phyloP scores from a whole-genome alignment of 352 stramenopile genomes.

The Phytophthora lateralis region DNA sequence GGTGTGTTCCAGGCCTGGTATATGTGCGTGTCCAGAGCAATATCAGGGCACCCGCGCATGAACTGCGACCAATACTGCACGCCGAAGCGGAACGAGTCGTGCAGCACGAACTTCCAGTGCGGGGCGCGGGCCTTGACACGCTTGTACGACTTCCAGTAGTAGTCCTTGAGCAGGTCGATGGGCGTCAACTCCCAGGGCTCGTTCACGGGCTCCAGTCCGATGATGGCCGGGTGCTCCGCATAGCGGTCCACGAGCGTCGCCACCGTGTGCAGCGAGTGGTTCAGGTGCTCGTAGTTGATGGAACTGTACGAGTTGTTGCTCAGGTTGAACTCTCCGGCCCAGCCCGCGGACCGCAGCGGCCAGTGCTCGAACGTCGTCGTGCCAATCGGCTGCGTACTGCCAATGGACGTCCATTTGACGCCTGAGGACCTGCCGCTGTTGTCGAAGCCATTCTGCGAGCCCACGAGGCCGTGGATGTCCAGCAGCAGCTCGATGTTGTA shows the following conservation, averaged over 20 bases:
- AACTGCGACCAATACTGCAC: slow-evolving; percentile 41
- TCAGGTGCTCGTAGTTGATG: slow-evolving; percentile 92
- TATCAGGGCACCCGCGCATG: slow-evolving; percentile 88
- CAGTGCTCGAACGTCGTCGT: slow-evolving; percentile 67
- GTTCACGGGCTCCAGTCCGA: slow-evolving; percentile 94
- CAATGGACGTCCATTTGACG: slow-evolving; percentile 35
- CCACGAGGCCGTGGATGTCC: slow-evolving; percentile 93
- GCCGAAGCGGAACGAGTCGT: slow-evolving; percentile 35
- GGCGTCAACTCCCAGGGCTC: slow-evolving; percentile 96
- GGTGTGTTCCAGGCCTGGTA: slow-evolving; percentile 92
- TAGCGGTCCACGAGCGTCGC: slow-evolving; percentile 89
- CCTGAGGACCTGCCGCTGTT: slow-evolving; percentile 83
- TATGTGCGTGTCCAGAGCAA: slow-evolving; percentile 95
- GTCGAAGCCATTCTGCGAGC: slow-evolving; percentile 96
- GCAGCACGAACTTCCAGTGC: slow-evolving; percentile 88
- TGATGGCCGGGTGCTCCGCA: slow-evolving; percentile 83
- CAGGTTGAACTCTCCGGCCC: slow-evolving; percentile 91
- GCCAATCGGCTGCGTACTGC: slow-evolving; percentile 30
- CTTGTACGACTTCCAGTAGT: slow-evolving; percentile 97
- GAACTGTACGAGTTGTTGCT: slow-evolving; percentile 81
- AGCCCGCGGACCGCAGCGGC: slow-evolving; percentile 89
- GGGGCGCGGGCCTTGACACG: slow-evolving; percentile 91
- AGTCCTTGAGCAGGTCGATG: slow-evolving; percentile 91
- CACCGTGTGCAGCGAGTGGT: slow-evolving; percentile 91
- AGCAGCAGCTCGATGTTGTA: slow-evolving; percentile 92